Base-by-base conservation (phyloP, 139 green algal genomes). In the Penium margaritaceum region DNA sequence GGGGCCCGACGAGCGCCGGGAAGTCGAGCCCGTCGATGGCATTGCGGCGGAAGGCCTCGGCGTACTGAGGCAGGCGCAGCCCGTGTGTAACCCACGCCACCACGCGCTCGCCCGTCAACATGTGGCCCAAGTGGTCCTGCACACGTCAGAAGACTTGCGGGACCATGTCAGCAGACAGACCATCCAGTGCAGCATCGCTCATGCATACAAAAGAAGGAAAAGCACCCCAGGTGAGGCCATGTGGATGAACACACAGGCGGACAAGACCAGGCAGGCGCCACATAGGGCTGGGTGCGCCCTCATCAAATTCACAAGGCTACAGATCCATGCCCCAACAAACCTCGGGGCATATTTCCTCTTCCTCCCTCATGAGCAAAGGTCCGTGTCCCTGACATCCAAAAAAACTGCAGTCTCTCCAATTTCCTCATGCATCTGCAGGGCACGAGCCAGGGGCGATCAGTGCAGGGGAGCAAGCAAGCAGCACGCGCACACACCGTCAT, bases 1-100 rank as follows among this genome's bases (percentile, higher is more conserved):
- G n/a, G 46, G 75, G 35, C 21, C 24, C 27, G 19, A 79, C 36
- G 32, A 82, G 60, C 15, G 69, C 32, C 9, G 67, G 44, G 27
- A 82, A 82, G 38, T 79, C 69, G 29, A 82, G 39, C n/a, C 38
- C 69, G 19, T 70, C 47, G 41, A 82, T 78, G 5, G 75, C 39
- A n/a, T 79, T 79, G 41, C 24, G 39, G 5, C 19, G 19, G 41
- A 82, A 82, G 14, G 72, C 69, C 1, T 72, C 33, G 17, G 68
- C 67, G 55, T 82, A 82, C 61, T 78, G 75, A 2, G 75, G 75
- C 0, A 82, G 68, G 14, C 55, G 41, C 27, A 82, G 37, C 5
- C 75, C 75, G 41, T 82, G 75, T 0, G 30, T 27, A 14, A 82
- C 72, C 75, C 75, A 82, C 29, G 79, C 75, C 0, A 66, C 75